These are phyloP conservation scores for Carex littledalei DNA, from an alignment of 176 grass and related monocot species.

Conservation along the genomic window DNA sequence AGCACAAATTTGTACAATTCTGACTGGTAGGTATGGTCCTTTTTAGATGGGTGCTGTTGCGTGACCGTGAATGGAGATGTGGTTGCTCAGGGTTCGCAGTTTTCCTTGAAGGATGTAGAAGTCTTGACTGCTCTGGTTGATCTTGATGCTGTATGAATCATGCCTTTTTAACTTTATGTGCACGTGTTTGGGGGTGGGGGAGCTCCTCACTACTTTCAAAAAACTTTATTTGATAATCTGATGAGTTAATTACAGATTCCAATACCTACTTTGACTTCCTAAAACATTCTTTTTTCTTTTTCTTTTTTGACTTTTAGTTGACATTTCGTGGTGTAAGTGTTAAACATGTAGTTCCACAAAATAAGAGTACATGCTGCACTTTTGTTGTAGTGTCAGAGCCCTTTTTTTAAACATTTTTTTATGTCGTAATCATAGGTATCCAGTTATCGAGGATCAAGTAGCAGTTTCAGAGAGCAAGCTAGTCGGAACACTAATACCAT, in stretches of 20 bases:
- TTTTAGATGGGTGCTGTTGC: slow-evolving; percentile 85
- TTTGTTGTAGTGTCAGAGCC: background rate
- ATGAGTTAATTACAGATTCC: background rate
- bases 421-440: slow-evolving; percentile 39
- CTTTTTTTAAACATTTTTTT: background rate
- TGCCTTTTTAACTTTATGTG: background rate
- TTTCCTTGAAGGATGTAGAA: slow-evolving; percentile 97
- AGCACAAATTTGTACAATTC: background rate
- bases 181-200: background rate
- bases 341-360: background rate
- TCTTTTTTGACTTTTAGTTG: background rate
- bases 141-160: slow-evolving; percentile 74
- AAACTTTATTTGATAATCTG: background rate
- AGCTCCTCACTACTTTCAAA: background rate
- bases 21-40: background rate
- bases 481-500: slow-evolving; percentile 42
- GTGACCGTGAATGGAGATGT: slow-evolving; percentile 88
- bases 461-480: slow-evolving; percentile 91
- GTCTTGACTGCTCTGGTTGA: slow-evolving; percentile 80
- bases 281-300: background rate
- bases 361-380: background rate
- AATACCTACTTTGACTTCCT: background rate
- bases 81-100: slow-evolving; percentile 91
- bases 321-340: background rate
- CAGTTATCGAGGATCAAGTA: slow-evolving; percentile 80